phyloP scores from a whole-genome alignment of 768 basidiomycete species.

The Coprinopsis marcescibilis region DNA sequence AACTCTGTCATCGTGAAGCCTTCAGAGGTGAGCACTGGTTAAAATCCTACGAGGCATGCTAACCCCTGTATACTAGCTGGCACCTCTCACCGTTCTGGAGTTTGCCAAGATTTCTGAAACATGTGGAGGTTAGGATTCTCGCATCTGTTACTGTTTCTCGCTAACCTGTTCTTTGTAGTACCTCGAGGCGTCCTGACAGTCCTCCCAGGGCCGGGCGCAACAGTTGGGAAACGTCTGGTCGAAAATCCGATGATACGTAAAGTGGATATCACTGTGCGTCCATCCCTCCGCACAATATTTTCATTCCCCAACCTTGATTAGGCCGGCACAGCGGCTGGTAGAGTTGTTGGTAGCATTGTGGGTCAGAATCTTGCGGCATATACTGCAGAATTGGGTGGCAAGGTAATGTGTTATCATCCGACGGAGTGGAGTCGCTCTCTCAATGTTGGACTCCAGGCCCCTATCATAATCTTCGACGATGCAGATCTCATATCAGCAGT shows the following conservation, averaged over 20 bases:
- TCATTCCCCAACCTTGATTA: slow-evolving; percentile 19
- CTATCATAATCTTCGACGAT: slow-evolving; percentile 75
- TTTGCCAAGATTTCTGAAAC: slow-evolving; percentile 59
- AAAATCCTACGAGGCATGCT: too few relatives aligned
- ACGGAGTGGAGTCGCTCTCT: neutral
- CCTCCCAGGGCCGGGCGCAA: slow-evolving; percentile 64
- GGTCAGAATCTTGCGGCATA: slow-evolving; percentile 69
- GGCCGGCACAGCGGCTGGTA: slow-evolving; percentile 78
- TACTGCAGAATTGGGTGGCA: slow-evolving; percentile 85
- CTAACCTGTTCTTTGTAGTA: slow-evolving; percentile 40
- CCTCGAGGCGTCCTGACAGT: slow-evolving; percentile 70
- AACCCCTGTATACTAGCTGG: slow-evolving; percentile 46
- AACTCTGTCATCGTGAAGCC: slow-evolving; percentile 82
- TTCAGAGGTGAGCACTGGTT: slow-evolving; percentile 61
- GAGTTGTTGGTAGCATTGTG: slow-evolving; percentile 65
- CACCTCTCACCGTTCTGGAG: slow-evolving; percentile 75
- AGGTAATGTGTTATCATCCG: slow-evolving; percentile 35
- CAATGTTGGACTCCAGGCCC: slow-evolving; percentile 47
- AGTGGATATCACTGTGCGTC: slow-evolving; percentile 75
- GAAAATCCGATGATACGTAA: slow-evolving; percentile 66
- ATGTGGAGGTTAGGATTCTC: slow-evolving; percentile 50
- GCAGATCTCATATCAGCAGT: slow-evolving; percentile 69
- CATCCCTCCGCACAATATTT: neutral
- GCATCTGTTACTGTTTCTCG: neutral
- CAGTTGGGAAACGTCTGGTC: slow-evolving; percentile 60